These are phyloP conservation scores for Hyphopichia fennica DNA, from an alignment of 1,139 yeast species.

Conservation along the genomic window DNA sequence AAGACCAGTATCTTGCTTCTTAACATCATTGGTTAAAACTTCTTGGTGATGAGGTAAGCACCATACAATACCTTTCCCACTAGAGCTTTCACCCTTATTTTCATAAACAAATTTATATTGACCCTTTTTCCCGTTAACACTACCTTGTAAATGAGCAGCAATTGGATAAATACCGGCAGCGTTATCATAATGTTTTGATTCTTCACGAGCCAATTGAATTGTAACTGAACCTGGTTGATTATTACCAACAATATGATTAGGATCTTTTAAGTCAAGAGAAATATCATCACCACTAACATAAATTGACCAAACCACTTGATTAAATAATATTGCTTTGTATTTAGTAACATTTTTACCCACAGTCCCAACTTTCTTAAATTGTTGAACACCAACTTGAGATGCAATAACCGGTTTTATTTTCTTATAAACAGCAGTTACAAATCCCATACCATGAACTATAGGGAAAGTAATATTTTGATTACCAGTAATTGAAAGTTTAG, in stretches of 20 bases:
- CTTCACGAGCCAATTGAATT: slow-evolving; percentile 50
- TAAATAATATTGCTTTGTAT: slow-evolving; percentile 35
- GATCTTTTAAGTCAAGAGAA: slow-evolving; percentile 44
- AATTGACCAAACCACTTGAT: slow-evolving; percentile 43
- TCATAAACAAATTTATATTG: slow-evolving; percentile 31
- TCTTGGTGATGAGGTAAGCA: slow-evolving; percentile 71
- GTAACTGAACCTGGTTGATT: slow-evolving; percentile 24
- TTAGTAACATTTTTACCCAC: slow-evolving; percentile 21
- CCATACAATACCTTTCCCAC: slow-evolving; percentile 40
- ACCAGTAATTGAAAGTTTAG: slow-evolving; percentile 18
- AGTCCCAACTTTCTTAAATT: slow-evolving; percentile 25
- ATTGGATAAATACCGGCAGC: slow-evolving; percentile 45
- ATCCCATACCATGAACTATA: slow-evolving; percentile 65
- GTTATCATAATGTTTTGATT: slow-evolving; percentile 46
- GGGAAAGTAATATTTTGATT: slow-evolving; percentile 29
- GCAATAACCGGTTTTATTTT: slow-evolving; percentile 54
- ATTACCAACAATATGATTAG: slow-evolving; percentile 52
- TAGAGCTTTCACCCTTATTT: slow-evolving; percentile 27
- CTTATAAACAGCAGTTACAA: slow-evolving; percentile 61
- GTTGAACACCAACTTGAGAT: slow-evolving; percentile 65
- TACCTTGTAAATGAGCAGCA: slow-evolving; percentile 25
- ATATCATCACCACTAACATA: slow-evolving; percentile 40
- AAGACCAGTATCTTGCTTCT: slow-evolving; percentile 31
- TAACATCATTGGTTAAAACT: slow-evolving; percentile 28
- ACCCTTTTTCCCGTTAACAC: slow-evolving; percentile 23